Percentiles rank a stretch among this genome's conserved stretches.
phyloP scores from a whole-genome alignment of 1,284 basidiomycete species.

The Austroboletus olivaceoglutinosus region DNA sequence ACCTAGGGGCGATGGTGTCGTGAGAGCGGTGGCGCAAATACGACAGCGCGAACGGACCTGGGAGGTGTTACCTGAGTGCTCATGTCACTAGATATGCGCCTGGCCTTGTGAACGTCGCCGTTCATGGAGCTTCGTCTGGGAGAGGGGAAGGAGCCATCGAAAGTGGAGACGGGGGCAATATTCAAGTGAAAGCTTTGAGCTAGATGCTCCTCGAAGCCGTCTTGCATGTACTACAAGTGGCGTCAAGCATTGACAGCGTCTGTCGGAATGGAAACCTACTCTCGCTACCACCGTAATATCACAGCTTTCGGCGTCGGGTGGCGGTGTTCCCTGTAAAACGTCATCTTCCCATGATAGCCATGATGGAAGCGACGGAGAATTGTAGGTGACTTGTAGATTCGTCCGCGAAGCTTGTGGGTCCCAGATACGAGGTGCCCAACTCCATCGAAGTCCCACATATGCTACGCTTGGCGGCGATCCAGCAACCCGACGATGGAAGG shows the following conservation, averaged over 20 bases:
- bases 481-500: conserved; percentile 86
- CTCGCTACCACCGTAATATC: conserved; percentile 70
- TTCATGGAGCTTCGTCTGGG: conserved; percentile 61
- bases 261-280: conserved; percentile 41
- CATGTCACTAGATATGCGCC: conserved; percentile 63
- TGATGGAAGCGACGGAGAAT: conserved; percentile 74
- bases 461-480: conserved; percentile 80
- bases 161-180: conserved; percentile 67
- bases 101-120: conserved; percentile 46
- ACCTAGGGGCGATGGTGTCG: conserved; percentile 13
- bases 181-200: conserved; percentile 65
- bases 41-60: conserved; percentile 31
- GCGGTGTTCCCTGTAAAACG: conserved; percentile 68
- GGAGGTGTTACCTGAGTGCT: conserved; percentile 40
- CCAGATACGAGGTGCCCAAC: conserved; percentile 94
- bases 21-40: conserved; percentile 6
- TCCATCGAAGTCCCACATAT: conserved; percentile 82
- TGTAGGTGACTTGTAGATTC: conserved; percentile 78
- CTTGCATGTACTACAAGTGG: conserved; percentile 58
- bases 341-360: conserved; percentile 92
- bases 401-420: conserved; percentile 89
- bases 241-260: conserved; percentile 10
- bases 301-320: conserved; percentile 67
- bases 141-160: conserved; percentile 58
- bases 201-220: conserved; percentile 68